phyloP scores from a whole-genome alignment of 225 moss, liverwort and hornwort genomes.

The Bryoerythrophyllum caledonicum region DNA sequence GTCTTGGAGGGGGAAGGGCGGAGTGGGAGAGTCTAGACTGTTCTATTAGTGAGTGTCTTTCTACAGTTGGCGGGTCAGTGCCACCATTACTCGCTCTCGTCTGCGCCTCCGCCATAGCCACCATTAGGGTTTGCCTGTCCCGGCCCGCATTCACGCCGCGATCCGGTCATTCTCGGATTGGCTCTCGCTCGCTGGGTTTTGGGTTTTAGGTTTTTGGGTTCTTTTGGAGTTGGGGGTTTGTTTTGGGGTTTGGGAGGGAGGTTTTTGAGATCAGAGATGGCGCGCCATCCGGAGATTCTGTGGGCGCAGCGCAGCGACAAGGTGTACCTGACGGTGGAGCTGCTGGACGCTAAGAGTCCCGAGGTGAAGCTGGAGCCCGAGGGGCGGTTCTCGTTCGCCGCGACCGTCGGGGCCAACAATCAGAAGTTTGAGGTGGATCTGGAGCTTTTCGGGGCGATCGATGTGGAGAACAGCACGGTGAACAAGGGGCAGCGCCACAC shows the following conservation, averaged over 20 bases:
- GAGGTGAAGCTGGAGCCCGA: conserved; percentile 82
- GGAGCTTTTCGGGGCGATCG: conserved; percentile 63
- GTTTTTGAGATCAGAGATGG: conserved; percentile 24
- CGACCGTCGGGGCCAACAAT: conserved; percentile 58
- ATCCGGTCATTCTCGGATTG: background rate
- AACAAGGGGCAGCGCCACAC: conserved; percentile 80
- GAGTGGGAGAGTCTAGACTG: conserved; percentile 27
- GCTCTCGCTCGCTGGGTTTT: background rate
- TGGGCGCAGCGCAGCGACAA: conserved; percentile 97
- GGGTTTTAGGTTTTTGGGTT: background rate
- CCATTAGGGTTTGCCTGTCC: conserved; percentile 26
- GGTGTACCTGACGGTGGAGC: conserved; percentile 84
- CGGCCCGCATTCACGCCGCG: conserved; percentile 20
- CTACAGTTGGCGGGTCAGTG: conserved; percentile 5
- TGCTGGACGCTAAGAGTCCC: conserved; percentile 80
- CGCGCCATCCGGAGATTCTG: conserved; percentile 91
- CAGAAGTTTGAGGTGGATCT: conserved; percentile 79
- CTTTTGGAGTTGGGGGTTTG: background rate
- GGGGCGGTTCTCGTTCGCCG: conserved; percentile 70
- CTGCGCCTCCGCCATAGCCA: conserved; percentile 36
- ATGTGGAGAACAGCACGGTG: conserved; percentile 69
- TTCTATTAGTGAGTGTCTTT: conserved; percentile 22
- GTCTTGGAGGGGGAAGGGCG: background rate
- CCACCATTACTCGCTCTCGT: background rate
- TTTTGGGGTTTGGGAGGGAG: background rate